Evolutionary conservation across 306 rosid species (phyloP).

Genomic region (Lathyrus sativus): DNA sequence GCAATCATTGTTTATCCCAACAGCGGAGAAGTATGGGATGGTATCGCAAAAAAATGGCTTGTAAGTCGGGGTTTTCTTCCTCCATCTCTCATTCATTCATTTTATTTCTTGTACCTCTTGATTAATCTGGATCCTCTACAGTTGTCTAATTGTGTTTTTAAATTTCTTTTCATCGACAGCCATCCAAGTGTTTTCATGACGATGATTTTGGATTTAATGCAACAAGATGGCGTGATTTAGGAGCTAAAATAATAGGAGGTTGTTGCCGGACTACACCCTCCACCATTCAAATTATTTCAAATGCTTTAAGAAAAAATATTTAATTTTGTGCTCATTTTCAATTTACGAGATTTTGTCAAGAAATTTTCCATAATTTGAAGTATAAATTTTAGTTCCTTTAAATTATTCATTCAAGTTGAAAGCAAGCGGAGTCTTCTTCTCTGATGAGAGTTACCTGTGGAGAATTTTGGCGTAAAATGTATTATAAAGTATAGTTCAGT

Average conservation of each 20-base stretch:
- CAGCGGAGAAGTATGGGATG: constrained; percentile 93
- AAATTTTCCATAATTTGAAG: not conserved
- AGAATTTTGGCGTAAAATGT: not conserved
- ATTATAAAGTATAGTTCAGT: not conserved
- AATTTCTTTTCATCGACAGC: constrained; percentile 48
- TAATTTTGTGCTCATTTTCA: not conserved
- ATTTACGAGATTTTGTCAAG: constrained; percentile 9
- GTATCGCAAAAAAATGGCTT: constrained; percentile 80
- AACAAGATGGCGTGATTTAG: constrained; percentile 71
- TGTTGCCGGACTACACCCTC: constrained; percentile 90
- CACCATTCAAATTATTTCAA: constrained; percentile 61
- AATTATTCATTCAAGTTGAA: constrained; percentile 16
- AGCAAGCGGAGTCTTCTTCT: not conserved
- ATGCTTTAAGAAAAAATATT: constrained; percentile 47
- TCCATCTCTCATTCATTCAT: not conserved
- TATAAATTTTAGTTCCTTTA: not conserved
- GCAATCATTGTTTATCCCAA: constrained; percentile 80
- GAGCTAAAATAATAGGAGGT: constrained; percentile 84
- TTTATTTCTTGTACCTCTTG: not conserved
- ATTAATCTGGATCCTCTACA: not conserved
- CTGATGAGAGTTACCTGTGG: not conserved
- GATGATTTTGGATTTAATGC: constrained; percentile 60
- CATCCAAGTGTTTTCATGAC: constrained; percentile 68
- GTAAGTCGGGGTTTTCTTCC: constrained; percentile 46
- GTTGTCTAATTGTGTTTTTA: not conserved